A percentile compares a stretch with the other conserved stretches of the same genome.
Conservation (phyloP, 129 eudicot genomes). For the Flaveria robusta region DNA sequence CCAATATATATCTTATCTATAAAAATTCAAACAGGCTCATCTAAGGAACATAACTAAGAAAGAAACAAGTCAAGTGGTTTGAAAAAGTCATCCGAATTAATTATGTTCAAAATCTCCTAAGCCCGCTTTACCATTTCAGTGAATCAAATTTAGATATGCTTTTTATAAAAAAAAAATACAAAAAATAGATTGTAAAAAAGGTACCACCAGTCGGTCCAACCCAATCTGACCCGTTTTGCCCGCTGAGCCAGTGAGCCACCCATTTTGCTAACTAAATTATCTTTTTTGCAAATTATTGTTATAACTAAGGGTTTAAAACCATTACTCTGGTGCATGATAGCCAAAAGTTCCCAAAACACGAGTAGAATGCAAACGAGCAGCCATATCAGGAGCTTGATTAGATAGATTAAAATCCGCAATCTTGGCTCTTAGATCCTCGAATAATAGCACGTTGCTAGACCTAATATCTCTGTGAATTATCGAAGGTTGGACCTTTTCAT, state of each 20-base stretch:
- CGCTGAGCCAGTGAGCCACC: no score
- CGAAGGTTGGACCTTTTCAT: constrained; percentile 83
- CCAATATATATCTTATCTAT: no score
- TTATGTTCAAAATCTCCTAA: not conserved
- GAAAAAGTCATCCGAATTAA: not conserved
- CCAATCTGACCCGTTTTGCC: not conserved
- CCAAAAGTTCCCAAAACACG: constrained; percentile 95
- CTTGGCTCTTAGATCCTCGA: constrained; percentile 88
- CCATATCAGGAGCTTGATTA: constrained; percentile 96
- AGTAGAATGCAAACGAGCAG: constrained; percentile 96
- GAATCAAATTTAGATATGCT: not conserved
- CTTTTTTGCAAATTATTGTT: not conserved
- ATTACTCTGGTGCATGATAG: constrained; percentile 96
- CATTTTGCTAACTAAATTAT: not conserved
- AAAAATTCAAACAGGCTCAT: not conserved
- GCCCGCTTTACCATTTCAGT: not conserved
- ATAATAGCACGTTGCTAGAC: constrained; percentile 87
- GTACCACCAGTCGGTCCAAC: not conserved
- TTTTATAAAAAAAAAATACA: not conserved
- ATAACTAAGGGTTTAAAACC: constrained; percentile 26
- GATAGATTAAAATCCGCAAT: constrained; percentile 93
- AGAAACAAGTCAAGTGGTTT: not conserved
- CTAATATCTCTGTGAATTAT: constrained; percentile 90
- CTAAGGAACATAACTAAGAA: not conserved
- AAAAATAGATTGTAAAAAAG: not conserved